Base-by-base conservation (phyloP, 2,329 filamentous ascomycete species). In the Aspergillus glaucus region DNA sequence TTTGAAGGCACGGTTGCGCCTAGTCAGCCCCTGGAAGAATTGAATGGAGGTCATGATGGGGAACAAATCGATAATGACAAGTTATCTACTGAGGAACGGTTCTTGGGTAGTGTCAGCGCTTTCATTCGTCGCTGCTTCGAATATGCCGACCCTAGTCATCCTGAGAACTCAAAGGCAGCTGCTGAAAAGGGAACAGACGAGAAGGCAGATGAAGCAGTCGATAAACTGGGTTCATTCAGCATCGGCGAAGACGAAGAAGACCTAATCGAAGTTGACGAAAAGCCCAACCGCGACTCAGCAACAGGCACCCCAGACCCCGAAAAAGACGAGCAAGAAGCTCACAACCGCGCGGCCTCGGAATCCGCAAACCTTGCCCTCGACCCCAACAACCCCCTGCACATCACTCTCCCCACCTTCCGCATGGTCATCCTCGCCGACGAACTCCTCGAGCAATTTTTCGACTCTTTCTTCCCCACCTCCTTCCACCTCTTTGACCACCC, bases 401-500 rank as follows among this genome's bases (percentile, higher is more conserved):
- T 98, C 62, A 97, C 93, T 1, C 79, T 98, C 1, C 93, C 93
- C 1, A 98, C 93, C 0, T 98, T 98, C 79, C 86, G 93, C 56
- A 98, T 98, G 93, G 90, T 98, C 3, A 88, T 98, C 8, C 81
- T 98, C 6, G 93, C 93, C 40, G 93, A 98, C 63, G 93, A 98
- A 67, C 79, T 94, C 1, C 81, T 98, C 5, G 92, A 98, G 62
- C 88, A 94, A 58, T 98, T 98, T 72, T 98, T 98, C 66, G 93
- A 98, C 71, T 88, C 88, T 0, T 94, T 90, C 37, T 96, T 97
- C 72, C 89, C 92, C 0, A 84, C 87, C 45, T 95, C 90, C 1
- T 94, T 98, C 79, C 89, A 88, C 61, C 84, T 96, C 43, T 84
- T 88, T 21, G 87, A 94, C 51, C 73, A 73, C 24, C 74, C 77